Conservation (phyloP, 148 eudicot species). For the Salicornia ramosissima region DNA sequence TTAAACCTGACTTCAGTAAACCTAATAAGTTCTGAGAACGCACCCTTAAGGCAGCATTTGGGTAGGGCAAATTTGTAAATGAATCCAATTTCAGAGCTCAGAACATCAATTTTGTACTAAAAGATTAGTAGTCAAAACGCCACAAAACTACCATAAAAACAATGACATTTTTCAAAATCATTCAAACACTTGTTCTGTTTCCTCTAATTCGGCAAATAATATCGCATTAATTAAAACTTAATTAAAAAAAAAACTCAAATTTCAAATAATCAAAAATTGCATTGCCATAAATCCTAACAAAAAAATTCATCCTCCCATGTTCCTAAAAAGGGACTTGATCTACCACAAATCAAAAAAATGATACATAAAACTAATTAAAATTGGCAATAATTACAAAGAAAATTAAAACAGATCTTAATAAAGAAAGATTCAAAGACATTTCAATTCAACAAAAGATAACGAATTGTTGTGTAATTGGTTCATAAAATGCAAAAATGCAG, state of each 20-base stretch:
- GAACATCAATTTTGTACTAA: no score
- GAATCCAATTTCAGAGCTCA: not conserved
- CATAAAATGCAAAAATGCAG: not conserved
- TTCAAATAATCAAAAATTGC: not conserved
- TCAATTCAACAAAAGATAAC: not conserved
- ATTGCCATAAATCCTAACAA: not conserved
- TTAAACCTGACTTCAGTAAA: no score
- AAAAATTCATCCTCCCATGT: not conserved
- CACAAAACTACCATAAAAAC: no score
- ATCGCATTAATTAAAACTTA: no score
- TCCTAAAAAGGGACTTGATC: not conserved
- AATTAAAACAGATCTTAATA: slow-evolving; percentile 8
- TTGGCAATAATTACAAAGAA: not conserved
- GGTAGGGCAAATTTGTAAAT: not conserved
- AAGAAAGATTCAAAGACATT: not conserved
- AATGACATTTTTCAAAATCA: not conserved
- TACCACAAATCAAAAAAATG: not conserved
- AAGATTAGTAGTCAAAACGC: no score
- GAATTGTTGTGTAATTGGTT: not conserved
- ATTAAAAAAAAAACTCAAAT: no score
- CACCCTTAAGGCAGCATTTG: no score
- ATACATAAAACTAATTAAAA: not conserved
- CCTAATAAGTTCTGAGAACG: no score
- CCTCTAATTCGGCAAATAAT: no score
- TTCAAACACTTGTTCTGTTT: not conserved